Conservation (phyloP, 495 filamentous ascomycete genomes). For the Xylaria curta region DNA sequence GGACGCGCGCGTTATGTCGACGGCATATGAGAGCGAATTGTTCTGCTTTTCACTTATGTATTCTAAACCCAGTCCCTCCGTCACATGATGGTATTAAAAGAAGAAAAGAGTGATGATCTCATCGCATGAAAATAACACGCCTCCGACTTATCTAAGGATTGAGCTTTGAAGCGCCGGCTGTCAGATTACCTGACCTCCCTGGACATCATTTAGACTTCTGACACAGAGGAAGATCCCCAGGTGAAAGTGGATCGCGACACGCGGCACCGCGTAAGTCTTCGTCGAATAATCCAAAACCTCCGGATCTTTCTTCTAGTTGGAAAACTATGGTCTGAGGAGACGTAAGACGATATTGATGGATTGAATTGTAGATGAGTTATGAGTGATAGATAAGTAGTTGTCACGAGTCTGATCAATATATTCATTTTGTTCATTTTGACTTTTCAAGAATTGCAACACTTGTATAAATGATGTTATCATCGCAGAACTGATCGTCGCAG, state of each 20-base stretch:
- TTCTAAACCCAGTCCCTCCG: background rate
- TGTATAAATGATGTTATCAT: slow-evolving; percentile 3
- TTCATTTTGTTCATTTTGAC: no score
- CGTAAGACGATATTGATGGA: slow-evolving; percentile 1
- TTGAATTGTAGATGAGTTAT: slow-evolving; percentile 7
- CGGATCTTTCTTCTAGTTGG: background rate
- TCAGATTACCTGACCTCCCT: background rate
- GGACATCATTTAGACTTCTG: background rate
- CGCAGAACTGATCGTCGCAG: background rate
- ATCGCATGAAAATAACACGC: background rate
- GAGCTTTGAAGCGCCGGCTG: background rate
- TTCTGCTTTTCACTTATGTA: no score
- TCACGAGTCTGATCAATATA: background rate
- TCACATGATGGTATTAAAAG: background rate
- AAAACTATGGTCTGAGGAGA: background rate
- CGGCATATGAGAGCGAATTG: background rate
- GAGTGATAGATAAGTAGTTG: background rate
- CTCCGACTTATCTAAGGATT: background rate
- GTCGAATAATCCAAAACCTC: background rate
- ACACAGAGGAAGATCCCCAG: background rate
- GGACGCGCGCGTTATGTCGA: background rate
- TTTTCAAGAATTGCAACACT: background rate
- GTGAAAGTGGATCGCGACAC: slow-evolving; percentile 8
- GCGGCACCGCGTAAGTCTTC: slow-evolving; percentile 7
- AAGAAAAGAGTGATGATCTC: background rate